Evolutionary conservation across 257 asterid species (phyloP).

Genomic region (Solanum medicagineum): DNA sequence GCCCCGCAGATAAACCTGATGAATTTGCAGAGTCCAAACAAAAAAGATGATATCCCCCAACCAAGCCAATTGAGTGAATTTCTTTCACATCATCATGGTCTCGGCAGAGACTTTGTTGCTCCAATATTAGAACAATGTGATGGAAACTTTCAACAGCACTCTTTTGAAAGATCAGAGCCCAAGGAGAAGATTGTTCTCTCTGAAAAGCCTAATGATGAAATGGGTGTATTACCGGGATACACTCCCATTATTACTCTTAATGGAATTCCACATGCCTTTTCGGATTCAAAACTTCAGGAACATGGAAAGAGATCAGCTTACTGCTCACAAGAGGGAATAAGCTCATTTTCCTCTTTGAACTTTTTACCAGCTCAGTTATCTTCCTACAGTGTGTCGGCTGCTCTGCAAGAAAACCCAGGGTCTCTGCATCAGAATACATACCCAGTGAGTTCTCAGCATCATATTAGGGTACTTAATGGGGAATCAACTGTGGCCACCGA

Average conservation of each 20-base stretch:
- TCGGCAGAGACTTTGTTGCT: constrained; percentile 9
- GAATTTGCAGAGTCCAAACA: constrained; percentile 7
- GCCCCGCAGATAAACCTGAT: constrained; percentile 10
- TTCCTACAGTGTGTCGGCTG: constrained; percentile 14
- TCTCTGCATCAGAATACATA: constrained; percentile 23
- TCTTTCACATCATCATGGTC: constrained; percentile 6
- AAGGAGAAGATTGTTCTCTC: constrained; percentile 11
- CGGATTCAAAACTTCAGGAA: constrained; percentile 64
- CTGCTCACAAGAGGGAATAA: constrained; percentile 35
- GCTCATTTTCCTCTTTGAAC: constrained; percentile 38
- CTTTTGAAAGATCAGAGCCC: constrained; percentile 14
- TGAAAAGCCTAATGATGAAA: constrained; percentile 20
- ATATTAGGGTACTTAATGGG: constrained; percentile 12
- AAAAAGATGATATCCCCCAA: constrained; percentile 10
- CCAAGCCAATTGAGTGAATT: constrained; percentile 19
- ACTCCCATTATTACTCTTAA: constrained; percentile 16
- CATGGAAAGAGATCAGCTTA: constrained; percentile 34
- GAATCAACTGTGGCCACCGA: constrained; percentile 21
- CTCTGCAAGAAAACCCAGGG: constrained; percentile 29
- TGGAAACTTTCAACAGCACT: constrained; percentile 11
- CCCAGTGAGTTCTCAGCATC: constrained; percentile 22
- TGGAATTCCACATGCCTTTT: constrained; percentile 54
- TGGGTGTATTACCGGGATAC: constrained; percentile 15
- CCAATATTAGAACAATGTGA: constrained; percentile 17
- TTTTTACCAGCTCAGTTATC: constrained; percentile 32